Conservation (phyloP, 2,329 filamentous ascomycete genomes). For the Fusarium transvaalense region DNA sequence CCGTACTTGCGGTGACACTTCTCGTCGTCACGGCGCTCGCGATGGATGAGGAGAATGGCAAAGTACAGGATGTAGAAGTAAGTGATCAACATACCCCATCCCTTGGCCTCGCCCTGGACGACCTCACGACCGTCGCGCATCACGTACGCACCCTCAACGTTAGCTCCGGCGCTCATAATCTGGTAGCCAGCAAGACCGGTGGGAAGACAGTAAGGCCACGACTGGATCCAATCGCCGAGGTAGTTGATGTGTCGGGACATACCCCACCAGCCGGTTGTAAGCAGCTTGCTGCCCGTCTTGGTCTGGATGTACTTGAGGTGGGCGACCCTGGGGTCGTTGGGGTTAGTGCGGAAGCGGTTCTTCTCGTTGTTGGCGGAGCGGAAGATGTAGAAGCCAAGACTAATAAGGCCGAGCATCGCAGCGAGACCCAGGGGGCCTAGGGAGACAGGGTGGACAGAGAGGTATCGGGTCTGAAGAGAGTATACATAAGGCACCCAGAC, state of each 20-base stretch:
- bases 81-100: slow-evolving; percentile 88
- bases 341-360: slow-evolving; percentile 91
- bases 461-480: slow-evolving; percentile 84
- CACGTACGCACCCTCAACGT: slow-evolving; percentile 66
- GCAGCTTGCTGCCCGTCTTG: slow-evolving; percentile 80
- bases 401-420: slow-evolving; percentile 75
- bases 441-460: slow-evolving; percentile 83
- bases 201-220: slow-evolving; percentile 89
- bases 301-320: slow-evolving; percentile 91
- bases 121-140: slow-evolving; percentile 73
- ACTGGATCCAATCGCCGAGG: slow-evolving; percentile 93
- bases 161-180: slow-evolving; percentile 69
- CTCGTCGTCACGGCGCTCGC: slow-evolving; percentile 87
- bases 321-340: slow-evolving; percentile 80
- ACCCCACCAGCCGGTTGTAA: slow-evolving; percentile 95
- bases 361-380: slow-evolving; percentile 94
- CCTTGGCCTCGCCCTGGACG: slow-evolving; percentile 77
- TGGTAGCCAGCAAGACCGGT: slow-evolving; percentile 87
- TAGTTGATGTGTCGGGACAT: slow-evolving; percentile 95
- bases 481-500: slow-evolving; percentile 95
- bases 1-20: slow-evolving; percentile 95
- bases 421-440: slow-evolving; percentile 77
- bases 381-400: slow-evolving; percentile 88
- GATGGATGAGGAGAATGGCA: slow-evolving; percentile 85
- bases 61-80: slow-evolving; percentile 98